Evolutionary conservation across 805 yeast genomes (phyloP).

Genomic region (Candida glaebosa): DNA sequence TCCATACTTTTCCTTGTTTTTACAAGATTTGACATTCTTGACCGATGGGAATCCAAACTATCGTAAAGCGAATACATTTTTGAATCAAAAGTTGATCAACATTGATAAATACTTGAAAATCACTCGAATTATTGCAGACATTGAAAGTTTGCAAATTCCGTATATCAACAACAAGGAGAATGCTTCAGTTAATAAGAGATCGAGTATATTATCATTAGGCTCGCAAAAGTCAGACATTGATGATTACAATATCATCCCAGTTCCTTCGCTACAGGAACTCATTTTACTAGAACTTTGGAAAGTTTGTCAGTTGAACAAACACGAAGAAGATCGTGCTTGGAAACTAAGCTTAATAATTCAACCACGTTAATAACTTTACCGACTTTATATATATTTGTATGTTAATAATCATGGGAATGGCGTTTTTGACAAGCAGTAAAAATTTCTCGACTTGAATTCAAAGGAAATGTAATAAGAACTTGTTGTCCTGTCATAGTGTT

Average conservation of each 20-base stretch:
- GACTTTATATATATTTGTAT: not conserved
- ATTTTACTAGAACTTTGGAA: conserved; percentile 69
- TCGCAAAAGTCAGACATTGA: conserved; percentile 13
- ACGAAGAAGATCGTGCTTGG: conserved; percentile 71
- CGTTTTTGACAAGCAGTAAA: conserved; percentile 9
- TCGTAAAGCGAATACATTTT: conserved; percentile 56
- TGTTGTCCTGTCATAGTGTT: no score
- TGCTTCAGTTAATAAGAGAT: not conserved
- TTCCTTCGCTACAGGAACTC: conserved; percentile 51
- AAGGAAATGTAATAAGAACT: no score
- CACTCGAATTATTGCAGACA: conserved; percentile 61
- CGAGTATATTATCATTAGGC: conserved; percentile 3
- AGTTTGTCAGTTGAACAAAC: conserved; percentile 54
- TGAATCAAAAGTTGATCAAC: conserved; percentile 60
- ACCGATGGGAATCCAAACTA: conserved; percentile 75
- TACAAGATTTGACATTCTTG: conserved; percentile 79
- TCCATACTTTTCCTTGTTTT: conserved; percentile 70
- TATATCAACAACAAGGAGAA: conserved; percentile 30
- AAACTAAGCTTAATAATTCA: conserved; percentile 61
- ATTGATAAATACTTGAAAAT: conserved; percentile 70
- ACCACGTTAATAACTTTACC: conserved; percentile 36
- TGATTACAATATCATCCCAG: conserved; percentile 39
- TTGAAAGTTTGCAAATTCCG: conserved; percentile 65
- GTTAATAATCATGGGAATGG: not conserved
- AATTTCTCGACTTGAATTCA: no score